These are phyloP conservation scores for Magnolia kwangsiensis DNA, from an alignment of 164 flowering plant species.

Conservation along the genomic window DNA sequence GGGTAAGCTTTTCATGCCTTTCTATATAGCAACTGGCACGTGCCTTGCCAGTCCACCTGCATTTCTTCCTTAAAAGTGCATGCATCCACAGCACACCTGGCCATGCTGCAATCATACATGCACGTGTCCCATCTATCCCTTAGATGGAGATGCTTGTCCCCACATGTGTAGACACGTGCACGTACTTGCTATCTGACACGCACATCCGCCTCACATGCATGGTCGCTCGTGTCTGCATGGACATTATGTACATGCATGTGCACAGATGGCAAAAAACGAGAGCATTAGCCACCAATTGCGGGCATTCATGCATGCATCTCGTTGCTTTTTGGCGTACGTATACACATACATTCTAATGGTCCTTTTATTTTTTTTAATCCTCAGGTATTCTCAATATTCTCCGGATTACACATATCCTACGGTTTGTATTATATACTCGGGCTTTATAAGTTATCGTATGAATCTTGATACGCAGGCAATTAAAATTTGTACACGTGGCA, in stretches of 20 bases:
- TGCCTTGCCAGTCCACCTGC: constrained; percentile 8
- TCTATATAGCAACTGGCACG: constrained; percentile 1
- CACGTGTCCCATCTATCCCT: no score
- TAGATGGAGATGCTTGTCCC: no score
- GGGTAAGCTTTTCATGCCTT: constrained; percentile 34
- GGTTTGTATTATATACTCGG: constrained; percentile 41
- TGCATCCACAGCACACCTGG: neutral
- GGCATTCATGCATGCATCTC: no score
- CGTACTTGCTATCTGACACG: neutral
- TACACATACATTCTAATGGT: neutral
- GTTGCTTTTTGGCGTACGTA: neutral
- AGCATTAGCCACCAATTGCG: no score
- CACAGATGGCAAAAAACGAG: neutral
- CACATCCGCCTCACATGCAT: no score
- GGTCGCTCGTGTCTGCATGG: no score
- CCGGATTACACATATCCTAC: constrained; percentile 71
- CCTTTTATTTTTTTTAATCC: neutral
- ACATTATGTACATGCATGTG: neutral
- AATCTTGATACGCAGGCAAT: no score
- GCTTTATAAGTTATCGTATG: neutral
- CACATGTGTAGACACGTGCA: neutral
- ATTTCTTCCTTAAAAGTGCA: neutral
- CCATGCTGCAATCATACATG: neutral
- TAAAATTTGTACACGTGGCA: no score
- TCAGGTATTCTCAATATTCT: constrained; percentile 75